Base-by-base conservation (phyloP, 768 basidiomycete species). In the Termitomyces bulborhizus region DNA sequence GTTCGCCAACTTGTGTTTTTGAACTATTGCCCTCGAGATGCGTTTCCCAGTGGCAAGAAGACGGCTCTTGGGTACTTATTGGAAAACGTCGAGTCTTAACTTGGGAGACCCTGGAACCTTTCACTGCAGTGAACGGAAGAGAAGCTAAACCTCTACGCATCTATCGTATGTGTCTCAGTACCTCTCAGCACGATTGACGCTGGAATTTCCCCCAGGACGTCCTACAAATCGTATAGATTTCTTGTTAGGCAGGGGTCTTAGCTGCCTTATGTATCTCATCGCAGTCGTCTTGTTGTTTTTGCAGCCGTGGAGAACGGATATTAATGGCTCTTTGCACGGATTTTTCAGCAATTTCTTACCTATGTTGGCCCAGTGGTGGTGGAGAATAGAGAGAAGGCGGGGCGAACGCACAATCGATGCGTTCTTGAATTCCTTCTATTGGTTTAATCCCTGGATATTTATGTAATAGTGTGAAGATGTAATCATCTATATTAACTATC, bases 331-430 rank as follows among this genome's bases (percentile, higher is more conserved):
- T 13, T 36, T 45, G 31, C 42, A 16, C 21, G 51, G 27, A 41
- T 32, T 51, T 24, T 34, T 51, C n/a, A 27, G 32, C 18, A 51
- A 51, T 29, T 39, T 39, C 16, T 27, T 51, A 13, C 49, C 49
- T 21, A 40, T 40, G 26, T 24, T 41, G 21, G 49, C 37, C 16
- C 49, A 51, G 37, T 50, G 48, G 48, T 24, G 31, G 18, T 50
- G 31, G 26, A 50, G 48, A n/a, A 31, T 50, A 9, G 37, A 50
- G 34, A 50, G 34, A 37, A 37, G 48, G 9, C 13, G 36, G 11
- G 48, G 48, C n/a, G 48, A 50, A 37, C 48, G 48, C 24, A 24
- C 34, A 15, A 34, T 50, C n/a, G 48, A 50, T 50, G 39, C 49
- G 4, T 51, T 16, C 13, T 12, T 51, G 1, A 51, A 51, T 40